Conservation (phyloP, 176 grass and related monocot species). For the Phoenix roebelenii region DNA sequence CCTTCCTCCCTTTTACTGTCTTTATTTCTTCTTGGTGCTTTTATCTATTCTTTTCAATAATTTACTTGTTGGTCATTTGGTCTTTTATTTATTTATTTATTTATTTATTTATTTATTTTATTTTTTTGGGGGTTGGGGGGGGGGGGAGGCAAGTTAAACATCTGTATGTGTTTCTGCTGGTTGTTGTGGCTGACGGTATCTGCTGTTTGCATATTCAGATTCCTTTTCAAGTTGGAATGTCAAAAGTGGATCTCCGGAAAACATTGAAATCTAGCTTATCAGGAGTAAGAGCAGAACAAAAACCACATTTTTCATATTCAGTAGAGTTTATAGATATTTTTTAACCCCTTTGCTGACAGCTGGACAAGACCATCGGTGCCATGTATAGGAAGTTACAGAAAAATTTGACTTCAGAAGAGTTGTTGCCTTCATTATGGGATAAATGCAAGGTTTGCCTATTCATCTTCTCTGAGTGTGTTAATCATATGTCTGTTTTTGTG, state of each 20-base stretch:
- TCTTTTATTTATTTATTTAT: no score
- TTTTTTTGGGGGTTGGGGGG: no score
- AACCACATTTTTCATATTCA: not conserved
- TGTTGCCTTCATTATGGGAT: conserved; percentile 85
- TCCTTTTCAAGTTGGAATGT: conserved; percentile 92
- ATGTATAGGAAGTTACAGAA: conserved; percentile 98
- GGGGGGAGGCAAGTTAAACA: no score
- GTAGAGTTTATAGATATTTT: not conserved
- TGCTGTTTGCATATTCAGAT: conserved; percentile 38
- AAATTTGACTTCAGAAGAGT: conserved; percentile 85
- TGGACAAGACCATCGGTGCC: conserved; percentile 82
- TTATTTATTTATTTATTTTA: no score
- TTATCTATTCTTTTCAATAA: not conserved
- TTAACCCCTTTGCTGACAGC: conserved; percentile 28
- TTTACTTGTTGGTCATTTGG: no score
- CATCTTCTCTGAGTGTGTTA: not conserved
- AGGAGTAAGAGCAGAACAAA: conserved; percentile 42
- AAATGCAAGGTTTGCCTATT: conserved; percentile 72
- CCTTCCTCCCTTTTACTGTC: no score
- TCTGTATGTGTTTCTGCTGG: no score
- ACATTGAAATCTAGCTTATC: conserved; percentile 77
- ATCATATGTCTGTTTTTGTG: not conserved
- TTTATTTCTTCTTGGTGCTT: not conserved
- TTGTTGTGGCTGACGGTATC: conserved; percentile 18
- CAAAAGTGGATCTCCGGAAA: conserved; percentile 81